Evolutionary conservation across 2,329 filamentous ascomycete species (phyloP).

Genomic region (Thermothelomyces thermophilus): DNA sequence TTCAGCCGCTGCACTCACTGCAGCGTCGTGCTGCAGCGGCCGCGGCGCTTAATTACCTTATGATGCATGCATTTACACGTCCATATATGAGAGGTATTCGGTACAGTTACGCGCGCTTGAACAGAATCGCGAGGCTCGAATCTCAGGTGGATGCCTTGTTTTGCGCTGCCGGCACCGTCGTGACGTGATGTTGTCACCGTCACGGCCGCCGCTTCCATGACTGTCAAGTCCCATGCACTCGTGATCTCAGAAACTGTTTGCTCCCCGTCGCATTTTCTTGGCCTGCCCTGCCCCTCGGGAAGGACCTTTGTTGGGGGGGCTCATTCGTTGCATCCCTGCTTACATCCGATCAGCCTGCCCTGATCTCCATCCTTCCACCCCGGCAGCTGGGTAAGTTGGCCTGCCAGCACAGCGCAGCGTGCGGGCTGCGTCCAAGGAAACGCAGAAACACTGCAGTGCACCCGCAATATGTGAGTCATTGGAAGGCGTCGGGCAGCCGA

Average conservation of each 20-base stretch:
- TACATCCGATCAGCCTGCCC: background rate
- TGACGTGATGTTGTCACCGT: background rate
- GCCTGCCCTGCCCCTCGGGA: no score
- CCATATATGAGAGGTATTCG: no score
- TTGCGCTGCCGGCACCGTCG: background rate
- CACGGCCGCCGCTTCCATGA: no score
- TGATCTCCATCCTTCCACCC: slow-evolving; percentile 3
- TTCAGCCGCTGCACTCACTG: background rate
- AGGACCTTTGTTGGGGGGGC: no score
- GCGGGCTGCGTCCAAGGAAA: background rate
- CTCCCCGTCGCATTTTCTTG: no score
- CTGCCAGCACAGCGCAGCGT: background rate
- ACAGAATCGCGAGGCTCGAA: background rate
- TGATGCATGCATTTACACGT: background rate
- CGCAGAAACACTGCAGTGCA: background rate
- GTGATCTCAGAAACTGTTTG: no score
- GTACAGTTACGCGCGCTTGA: no score
- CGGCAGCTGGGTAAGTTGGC: slow-evolving; percentile 1
- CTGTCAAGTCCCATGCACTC: no score
- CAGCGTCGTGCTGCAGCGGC: background rate
- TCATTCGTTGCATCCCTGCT: no score
- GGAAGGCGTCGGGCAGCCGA: background rate
- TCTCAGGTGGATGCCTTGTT: background rate
- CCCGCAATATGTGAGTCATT: slow-evolving; percentile 11
- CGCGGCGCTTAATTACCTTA: background rate